Evolutionary conservation across 352 stramenopile species (phyloP), one percentile per base, ranked within the genome.

Genomic region (Pythium apleroticum): DNA sequence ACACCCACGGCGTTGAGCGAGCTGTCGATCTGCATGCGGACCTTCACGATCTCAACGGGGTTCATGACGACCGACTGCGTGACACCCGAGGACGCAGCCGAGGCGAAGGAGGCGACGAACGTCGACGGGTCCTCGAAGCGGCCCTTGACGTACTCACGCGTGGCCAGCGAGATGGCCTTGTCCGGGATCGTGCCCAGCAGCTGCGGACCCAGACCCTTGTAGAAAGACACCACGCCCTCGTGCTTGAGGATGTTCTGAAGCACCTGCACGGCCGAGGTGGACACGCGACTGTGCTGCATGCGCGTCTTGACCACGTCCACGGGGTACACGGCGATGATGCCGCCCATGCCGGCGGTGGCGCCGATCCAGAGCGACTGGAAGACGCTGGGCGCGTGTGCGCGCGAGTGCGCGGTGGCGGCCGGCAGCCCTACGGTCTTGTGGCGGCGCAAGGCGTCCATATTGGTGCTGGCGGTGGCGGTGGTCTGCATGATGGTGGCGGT

Each of bases 291-390:
- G 69, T 90, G 75, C 66, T 93, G 85, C 85, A 93, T 93, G 66
- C 85, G 81, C 49, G 85, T 93, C 78, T 93, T 93, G 73, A 93
- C 77, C 43, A 93, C 85, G 60, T 93, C 85, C 25, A 93, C 78
- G 7, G 85, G 85, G 68, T 91, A 93, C 65, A 93, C 83, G 43
- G 80, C 80, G 58, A 90, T 85, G 74, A 93, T 91, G 52, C 83
- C 85, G 55, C 79, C 80, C 82, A 93, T 90, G 24, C 85, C 85
- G 49, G 85, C 76, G 12, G 83, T 91, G 30, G 85, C 85, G 57
- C 82, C 85, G 61, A 93, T 88, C 80, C 81, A 90, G 70, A 93
- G 88, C 64, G 77, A 89, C 66, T 90, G 81, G 58, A 92, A 80
- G 28, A 92, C 63, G 66, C 77, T 86, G 37, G 84, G 76, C 10